Percentiles rank a stretch among this genome's conserved stretches.
Evolutionary conservation across 495 filamentous ascomycete species (phyloP).

Genomic region (Penicillium cosmopolitanum): DNA sequence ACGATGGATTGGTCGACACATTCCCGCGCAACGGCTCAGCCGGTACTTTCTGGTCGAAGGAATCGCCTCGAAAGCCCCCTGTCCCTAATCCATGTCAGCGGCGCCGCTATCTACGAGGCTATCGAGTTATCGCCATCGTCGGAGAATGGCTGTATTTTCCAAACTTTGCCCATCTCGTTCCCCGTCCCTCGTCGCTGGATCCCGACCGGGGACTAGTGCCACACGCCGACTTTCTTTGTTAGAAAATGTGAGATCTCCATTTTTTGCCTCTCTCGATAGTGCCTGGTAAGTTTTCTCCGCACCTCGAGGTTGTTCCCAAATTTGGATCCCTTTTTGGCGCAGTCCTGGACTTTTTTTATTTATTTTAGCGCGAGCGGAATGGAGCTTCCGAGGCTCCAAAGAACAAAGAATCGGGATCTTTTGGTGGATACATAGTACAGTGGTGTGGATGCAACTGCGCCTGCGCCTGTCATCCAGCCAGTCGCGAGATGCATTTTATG

Average conservation of each 20-base stretch:
- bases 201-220: slow-evolving; percentile 17
- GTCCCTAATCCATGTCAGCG: slow-evolving; percentile 19
- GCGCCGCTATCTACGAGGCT: slow-evolving; percentile 18
- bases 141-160: slow-evolving; percentile 12
- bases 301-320: not conserved
- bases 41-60: slow-evolving; percentile 15
- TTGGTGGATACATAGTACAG: slow-evolving; percentile 4
- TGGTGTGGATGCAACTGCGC: not conserved
- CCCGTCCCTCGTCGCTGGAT: slow-evolving; percentile 1
- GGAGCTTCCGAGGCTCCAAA: slow-evolving; percentile 5
- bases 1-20: slow-evolving; percentile 17
- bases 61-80: slow-evolving; percentile 13
- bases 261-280: slow-evolving; percentile 1
- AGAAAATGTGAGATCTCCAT: slow-evolving; percentile 12
- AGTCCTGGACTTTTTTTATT: not conserved
- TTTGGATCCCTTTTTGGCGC: slow-evolving; percentile 5
- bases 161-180: slow-evolving; percentile 1
- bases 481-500: not conserved
- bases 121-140: slow-evolving; percentile 10
- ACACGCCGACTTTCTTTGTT: slow-evolving; percentile 20
- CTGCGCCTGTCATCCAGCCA: slow-evolving; percentile 5
- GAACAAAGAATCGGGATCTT: slow-evolving; percentile 17
- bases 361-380: slow-evolving; percentile 11
- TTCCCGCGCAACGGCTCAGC: slow-evolving; percentile 27
- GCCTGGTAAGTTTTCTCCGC: slow-evolving; percentile 1